Evolutionary conservation across 495 filamentous ascomycete genomes (phyloP).

Genomic region (Pyronema omphalodes): DNA sequence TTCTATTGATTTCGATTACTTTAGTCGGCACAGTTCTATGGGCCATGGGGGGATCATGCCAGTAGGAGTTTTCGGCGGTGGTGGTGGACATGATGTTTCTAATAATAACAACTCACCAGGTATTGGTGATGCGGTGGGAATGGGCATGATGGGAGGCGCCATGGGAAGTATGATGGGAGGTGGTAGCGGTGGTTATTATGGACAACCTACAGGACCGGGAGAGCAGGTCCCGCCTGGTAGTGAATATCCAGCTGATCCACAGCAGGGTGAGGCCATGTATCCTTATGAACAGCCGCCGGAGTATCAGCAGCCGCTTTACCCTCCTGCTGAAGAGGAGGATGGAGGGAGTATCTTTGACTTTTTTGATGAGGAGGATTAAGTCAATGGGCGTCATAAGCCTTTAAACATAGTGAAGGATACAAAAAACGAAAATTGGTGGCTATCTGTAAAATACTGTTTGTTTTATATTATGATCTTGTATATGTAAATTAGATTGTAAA

Average conservation of each 20-base stretch:
- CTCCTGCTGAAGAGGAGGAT: background rate
- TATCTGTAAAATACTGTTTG: no score
- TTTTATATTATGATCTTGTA: no score
- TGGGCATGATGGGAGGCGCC: conserved; percentile 9
- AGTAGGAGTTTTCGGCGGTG: conserved; percentile 34
- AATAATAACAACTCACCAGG: conserved; percentile 25
- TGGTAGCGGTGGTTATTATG: no score
- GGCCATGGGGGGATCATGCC: conserved; percentile 38
- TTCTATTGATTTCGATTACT: conserved; percentile 56
- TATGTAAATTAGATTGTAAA: no score
- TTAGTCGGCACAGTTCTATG: conserved; percentile 37
- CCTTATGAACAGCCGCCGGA: background rate
- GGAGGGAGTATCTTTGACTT: background rate
- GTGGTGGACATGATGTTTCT: conserved; percentile 19
- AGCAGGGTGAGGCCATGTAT: background rate
- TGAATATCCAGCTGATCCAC: background rate
- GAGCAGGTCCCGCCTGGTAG: background rate
- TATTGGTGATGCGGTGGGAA: conserved; percentile 30
- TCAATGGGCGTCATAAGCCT: no score
- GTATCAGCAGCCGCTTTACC: background rate
- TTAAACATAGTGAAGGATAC: no score
- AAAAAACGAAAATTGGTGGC: no score
- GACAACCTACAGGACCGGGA: background rate
- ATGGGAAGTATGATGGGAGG: background rate
- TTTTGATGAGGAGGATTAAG: conserved; percentile 1